Evolutionary conservation across 2,329 filamentous ascomycete genomes (phyloP).

Genomic region (Cryphonectria radicalis): DNA sequence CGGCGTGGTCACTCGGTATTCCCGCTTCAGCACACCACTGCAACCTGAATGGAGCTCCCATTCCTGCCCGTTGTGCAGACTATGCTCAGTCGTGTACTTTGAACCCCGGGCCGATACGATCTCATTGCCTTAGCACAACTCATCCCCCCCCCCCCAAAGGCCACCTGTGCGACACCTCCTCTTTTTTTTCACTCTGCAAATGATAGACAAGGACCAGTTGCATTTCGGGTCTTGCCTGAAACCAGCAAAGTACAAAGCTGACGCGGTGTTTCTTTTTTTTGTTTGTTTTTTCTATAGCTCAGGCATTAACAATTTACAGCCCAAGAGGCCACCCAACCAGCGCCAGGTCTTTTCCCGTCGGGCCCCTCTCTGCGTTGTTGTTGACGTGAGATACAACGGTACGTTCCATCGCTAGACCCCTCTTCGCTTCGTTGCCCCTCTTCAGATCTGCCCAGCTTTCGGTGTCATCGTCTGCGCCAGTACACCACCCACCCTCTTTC

Average conservation of each 20-base stretch:
- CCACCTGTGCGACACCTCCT: slow-evolving; percentile 17
- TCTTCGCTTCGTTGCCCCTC: slow-evolving; percentile 16
- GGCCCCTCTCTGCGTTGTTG: background rate
- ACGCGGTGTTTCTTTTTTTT: background rate
- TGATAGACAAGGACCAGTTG: background rate
- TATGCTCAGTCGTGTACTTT: slow-evolving; percentile 4
- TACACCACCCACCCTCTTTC: slow-evolving; percentile 24
- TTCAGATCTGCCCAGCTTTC: slow-evolving; percentile 13
- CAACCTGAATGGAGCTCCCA: slow-evolving; percentile 3
- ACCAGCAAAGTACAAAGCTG: slow-evolving; percentile 17
- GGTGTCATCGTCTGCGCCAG: slow-evolving; percentile 12
- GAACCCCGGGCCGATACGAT: background rate
- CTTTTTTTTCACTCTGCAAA: background rate
- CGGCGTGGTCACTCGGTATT: slow-evolving; percentile 8
- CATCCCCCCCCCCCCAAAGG: slow-evolving; percentile 12
- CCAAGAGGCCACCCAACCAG: background rate
- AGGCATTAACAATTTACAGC: slow-evolving; percentile 12
- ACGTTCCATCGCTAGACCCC: slow-evolving; percentile 23
- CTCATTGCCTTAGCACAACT: slow-evolving; percentile 7
- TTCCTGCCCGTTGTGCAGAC: background rate
- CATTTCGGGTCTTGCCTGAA: background rate
- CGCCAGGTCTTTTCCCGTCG: background rate
- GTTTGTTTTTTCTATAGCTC: slow-evolving; percentile 10
- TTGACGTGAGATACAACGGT: slow-evolving; percentile 21
- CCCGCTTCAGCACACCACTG: slow-evolving; percentile 16